Percentiles rank a stretch among this genome's conserved stretches.
These are phyloP conservation scores for Ogataea populi-albae DNA, from an alignment of 805 yeast species.

Conservation along the genomic window DNA sequence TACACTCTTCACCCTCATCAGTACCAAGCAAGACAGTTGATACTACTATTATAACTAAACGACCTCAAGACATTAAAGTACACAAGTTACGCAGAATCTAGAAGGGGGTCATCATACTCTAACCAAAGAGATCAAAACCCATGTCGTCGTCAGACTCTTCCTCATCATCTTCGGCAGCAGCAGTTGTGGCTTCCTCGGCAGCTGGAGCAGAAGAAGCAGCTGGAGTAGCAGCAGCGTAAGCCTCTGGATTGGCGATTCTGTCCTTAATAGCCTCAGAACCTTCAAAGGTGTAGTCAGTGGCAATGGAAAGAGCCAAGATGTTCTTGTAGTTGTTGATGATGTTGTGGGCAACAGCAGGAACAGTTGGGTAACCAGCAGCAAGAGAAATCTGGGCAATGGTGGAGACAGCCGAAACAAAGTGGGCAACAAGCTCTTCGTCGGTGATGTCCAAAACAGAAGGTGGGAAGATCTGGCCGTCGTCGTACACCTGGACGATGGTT, in stretches of 20 bases:
- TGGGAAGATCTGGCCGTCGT: constrained; percentile 98
- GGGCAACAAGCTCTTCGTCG: constrained; percentile 90
- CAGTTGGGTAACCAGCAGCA: constrained; percentile 99
- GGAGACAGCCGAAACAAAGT: constrained; percentile 89
- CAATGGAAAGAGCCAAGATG: constrained; percentile 95
- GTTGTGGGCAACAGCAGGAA: constrained; percentile 99
- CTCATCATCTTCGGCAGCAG: constrained; percentile 72
- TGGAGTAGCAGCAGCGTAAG: constrained; percentile 99
- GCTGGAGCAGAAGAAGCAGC: constrained; percentile 81
- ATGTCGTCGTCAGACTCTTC: constrained; percentile 72
- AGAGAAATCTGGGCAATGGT: constrained; percentile 94
- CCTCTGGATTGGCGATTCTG: constrained; percentile 99
- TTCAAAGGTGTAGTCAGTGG: constrained; percentile 98
- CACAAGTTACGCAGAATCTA: no score
- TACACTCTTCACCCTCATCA: no score
- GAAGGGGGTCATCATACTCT: no score
- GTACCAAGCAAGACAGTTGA: no score
- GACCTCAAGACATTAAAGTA: neutral
- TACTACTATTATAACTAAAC: constrained; percentile 2
- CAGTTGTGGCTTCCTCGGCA: constrained; percentile 60
- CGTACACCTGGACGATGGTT: constrained; percentile 95
- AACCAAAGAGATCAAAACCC: constrained; percentile 99
- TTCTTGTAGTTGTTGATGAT: constrained; percentile 99
- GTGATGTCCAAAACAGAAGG: constrained; percentile 95
- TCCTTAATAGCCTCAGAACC: constrained; percentile 99